Evolutionary conservation across 208 protist genomes (phyloP).

Genomic region (Paratrypanosoma confusum): DNA sequence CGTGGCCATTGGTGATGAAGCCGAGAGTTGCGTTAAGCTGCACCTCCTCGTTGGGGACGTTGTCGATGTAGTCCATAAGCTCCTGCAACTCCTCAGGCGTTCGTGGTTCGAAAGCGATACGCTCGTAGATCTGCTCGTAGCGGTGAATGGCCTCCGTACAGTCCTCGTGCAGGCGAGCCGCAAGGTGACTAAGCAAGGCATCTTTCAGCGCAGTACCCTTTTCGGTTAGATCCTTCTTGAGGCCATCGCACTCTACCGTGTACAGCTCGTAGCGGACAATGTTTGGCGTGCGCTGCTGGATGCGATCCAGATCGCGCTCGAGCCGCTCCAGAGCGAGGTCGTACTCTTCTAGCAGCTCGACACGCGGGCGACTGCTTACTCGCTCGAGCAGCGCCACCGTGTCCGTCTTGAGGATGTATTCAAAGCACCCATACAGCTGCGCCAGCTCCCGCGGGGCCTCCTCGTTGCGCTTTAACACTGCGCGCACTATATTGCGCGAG

Average conservation of each 20-base stretch:
- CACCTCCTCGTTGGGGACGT: constrained; percentile 55
- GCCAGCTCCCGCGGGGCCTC: constrained; percentile 76
- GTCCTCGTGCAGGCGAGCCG: constrained; percentile 39
- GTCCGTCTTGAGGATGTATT: constrained; percentile 66
- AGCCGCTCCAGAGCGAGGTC: constrained; percentile 81
- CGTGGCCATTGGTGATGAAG: constrained; percentile 62
- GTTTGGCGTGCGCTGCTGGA: constrained; percentile 72
- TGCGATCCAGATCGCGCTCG: constrained; percentile 63
- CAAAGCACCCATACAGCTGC: constrained; percentile 85
- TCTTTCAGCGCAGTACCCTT: constrained; percentile 46
- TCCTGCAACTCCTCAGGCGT: constrained; percentile 88
- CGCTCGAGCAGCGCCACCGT: constrained; percentile 38
- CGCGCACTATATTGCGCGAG: constrained; percentile 32
- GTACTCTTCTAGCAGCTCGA: constrained; percentile 63
- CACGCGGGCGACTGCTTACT: background rate
- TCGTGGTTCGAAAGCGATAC: constrained; percentile 60
- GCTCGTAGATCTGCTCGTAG: constrained; percentile 64
- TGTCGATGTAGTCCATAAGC: constrained; percentile 67
- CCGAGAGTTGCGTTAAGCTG: constrained; percentile 58
- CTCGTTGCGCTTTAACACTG: constrained; percentile 51
- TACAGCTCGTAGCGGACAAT: constrained; percentile 85
- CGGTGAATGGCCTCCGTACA: constrained; percentile 41
- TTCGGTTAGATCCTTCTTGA: constrained; percentile 59
- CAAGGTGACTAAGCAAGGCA: constrained; percentile 64
- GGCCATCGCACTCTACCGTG: constrained; percentile 74